These are phyloP conservation scores for Plectosphaerella plurivora DNA, from an alignment of 2,329 filamentous ascomycete genomes.

Conservation along the genomic window DNA sequence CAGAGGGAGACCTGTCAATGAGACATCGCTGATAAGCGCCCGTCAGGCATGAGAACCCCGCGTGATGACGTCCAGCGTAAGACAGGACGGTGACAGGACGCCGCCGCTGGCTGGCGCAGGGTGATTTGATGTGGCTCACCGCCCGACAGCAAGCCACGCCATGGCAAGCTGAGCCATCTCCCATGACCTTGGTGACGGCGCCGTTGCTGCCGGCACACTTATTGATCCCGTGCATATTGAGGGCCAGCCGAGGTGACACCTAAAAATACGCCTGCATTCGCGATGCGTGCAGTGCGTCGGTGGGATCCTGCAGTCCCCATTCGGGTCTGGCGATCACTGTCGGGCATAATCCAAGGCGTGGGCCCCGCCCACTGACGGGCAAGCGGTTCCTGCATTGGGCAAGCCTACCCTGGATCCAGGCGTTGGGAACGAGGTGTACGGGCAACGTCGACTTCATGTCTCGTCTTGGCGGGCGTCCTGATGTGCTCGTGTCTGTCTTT, in stretches of 20 bases:
- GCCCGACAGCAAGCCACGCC: no score
- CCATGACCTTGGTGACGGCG: no score
- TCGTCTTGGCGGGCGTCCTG: no score
- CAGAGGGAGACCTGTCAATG: neutral
- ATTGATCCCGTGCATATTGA: neutral
- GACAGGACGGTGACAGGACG: no score
- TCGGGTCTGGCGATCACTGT: neutral
- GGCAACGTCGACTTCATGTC: no score
- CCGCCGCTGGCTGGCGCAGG: no score
- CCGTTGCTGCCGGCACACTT: no score
- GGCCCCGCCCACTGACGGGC: neutral
- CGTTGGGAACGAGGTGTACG: no score
- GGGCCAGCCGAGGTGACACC: neutral
- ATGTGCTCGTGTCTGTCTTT: no score
- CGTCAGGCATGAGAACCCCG: neutral
- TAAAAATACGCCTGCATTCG: neutral
- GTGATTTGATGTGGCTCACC: no score
- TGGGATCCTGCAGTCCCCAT: neutral
- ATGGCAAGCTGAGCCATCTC: no score
- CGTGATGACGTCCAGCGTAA: neutral
- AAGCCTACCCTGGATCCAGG: no score
- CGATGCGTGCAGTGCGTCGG: neutral
- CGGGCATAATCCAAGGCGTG: neutral
- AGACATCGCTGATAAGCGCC: neutral
- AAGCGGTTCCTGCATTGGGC: slow-evolving; percentile 5